phyloP scores from a whole-genome alignment of 2,329 filamentous ascomycete species.

The Malbranchea zuffiana region DNA sequence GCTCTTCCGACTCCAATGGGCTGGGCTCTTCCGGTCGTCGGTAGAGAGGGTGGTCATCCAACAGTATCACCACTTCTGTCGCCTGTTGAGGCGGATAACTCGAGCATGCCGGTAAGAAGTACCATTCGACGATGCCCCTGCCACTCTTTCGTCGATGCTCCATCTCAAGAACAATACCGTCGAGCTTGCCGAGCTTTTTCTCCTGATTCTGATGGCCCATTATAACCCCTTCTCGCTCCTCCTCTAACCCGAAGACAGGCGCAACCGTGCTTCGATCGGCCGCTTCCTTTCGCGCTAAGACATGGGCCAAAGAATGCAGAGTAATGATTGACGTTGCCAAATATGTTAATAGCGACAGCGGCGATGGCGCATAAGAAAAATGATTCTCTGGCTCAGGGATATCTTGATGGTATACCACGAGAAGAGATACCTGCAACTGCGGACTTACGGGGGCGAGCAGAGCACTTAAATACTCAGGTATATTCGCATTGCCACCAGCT shows the following conservation, averaged over 20 bases:
- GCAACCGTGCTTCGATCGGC: conserved; percentile 61
- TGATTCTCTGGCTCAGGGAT: conserved; percentile 45
- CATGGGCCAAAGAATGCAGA: conserved; percentile 61
- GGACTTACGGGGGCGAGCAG: conserved; percentile 47
- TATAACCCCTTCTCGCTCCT: conserved; percentile 67
- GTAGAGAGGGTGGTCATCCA: conserved; percentile 69
- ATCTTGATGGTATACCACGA: conserved; percentile 75
- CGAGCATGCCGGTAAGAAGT: conserved; percentile 43
- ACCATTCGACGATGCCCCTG: conserved; percentile 61
- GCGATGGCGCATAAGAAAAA: conserved; percentile 46
- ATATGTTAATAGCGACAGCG: conserved; percentile 64
- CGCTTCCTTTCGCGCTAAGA: conserved; percentile 63
- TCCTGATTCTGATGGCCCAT: conserved; percentile 46
- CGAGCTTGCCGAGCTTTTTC: conserved; percentile 34
- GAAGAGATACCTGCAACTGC: conserved; percentile 48
- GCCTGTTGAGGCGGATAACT: conserved; percentile 36
- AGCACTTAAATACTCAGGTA: conserved; percentile 59
- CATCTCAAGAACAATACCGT: conserved; percentile 65
- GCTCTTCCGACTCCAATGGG: conserved; percentile 43
- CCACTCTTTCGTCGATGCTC: conserved; percentile 79
- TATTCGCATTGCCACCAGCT: conserved; percentile 42
- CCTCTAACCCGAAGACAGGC: conserved; percentile 67
- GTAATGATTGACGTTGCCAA: conserved; percentile 80
- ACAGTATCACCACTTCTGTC: conserved; percentile 47
- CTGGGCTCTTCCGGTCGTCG: conserved; percentile 36